These are phyloP conservation scores for Ustilago vetiveriae DNA, from an alignment of 1,284 basidiomycete genomes.

Conservation along the genomic window DNA sequence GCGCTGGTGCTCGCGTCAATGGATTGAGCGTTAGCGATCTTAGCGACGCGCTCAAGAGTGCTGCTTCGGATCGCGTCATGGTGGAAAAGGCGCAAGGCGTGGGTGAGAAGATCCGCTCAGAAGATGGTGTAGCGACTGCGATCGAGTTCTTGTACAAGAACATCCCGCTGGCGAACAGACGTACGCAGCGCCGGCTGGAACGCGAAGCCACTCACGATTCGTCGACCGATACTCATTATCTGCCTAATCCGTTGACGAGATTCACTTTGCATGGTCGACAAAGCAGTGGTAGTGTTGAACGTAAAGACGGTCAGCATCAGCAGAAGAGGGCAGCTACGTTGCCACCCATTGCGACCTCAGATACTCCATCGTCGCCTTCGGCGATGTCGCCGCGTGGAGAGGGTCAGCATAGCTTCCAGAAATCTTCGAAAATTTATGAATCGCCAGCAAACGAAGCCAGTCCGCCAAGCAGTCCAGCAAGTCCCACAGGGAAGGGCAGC, in stretches of 20 bases:
- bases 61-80: constrained; percentile 53
- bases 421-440: constrained; percentile 12
- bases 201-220: constrained; percentile 17
- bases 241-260: constrained; percentile 12
- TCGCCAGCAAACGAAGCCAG: constrained; percentile 2
- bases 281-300: background rate
- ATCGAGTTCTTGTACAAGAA: constrained; percentile 56
- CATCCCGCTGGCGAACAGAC: constrained; percentile 33
- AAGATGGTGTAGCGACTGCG: constrained; percentile 56
- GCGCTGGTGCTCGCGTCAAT: constrained; percentile 51
- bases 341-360: background rate
- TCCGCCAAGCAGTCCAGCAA: background rate
- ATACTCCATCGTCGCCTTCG: background rate
- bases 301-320: background rate
- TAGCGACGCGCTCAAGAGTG: constrained; percentile 42
- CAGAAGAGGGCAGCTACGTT: constrained; percentile 11
- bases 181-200: constrained; percentile 29
- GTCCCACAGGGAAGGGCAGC: background rate
- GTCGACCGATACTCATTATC: background rate
- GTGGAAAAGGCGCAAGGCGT: constrained; percentile 57
- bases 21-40: constrained; percentile 31
- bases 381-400: constrained; percentile 1
- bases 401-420: background rate
- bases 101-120: constrained; percentile 54
- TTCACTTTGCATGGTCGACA: constrained; percentile 17